Evolutionary conservation across 2,329 filamentous ascomycete species (phyloP).

Genomic region (Fusarium papillatum): DNA sequence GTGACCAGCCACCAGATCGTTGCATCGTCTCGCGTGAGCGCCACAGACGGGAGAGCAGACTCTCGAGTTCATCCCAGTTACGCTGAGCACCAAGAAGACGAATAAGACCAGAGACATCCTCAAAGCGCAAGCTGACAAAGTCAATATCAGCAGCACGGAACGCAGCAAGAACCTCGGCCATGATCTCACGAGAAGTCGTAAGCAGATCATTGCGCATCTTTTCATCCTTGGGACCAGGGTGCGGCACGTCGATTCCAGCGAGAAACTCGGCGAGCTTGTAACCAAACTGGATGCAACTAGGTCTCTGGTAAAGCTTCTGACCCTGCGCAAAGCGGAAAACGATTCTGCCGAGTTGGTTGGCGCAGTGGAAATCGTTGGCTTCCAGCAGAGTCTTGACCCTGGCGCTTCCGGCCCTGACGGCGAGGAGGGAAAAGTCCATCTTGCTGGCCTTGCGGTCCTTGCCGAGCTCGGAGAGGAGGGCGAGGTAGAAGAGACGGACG

Average conservation of each 20-base stretch:
- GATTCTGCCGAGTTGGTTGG: conserved; percentile 57
- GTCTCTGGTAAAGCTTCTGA: conserved; percentile 56
- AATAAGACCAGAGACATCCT: conserved; percentile 59
- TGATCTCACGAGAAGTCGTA: conserved; percentile 39
- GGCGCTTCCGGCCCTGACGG: conserved; percentile 48
- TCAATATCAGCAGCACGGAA: conserved; percentile 58
- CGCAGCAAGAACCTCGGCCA: conserved; percentile 54
- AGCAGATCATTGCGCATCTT: conserved; percentile 34
- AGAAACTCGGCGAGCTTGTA: conserved; percentile 60
- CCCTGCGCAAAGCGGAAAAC: conserved; percentile 57
- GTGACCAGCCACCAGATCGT: conserved; percentile 36
- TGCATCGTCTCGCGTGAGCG: conserved; percentile 36
- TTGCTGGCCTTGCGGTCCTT: conserved; percentile 47
- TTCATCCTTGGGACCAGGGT: conserved; percentile 47
- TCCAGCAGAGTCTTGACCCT: conserved; percentile 53
- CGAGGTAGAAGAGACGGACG: conserved; percentile 55
- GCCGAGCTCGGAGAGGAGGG: conserved; percentile 55
- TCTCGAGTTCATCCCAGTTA: conserved; percentile 60
- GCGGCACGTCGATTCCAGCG: conserved; percentile 54
- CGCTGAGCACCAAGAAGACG: conserved; percentile 61
- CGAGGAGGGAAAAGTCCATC: conserved; percentile 54
- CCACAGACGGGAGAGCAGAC: conserved; percentile 40
- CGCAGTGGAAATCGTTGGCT: conserved; percentile 53
- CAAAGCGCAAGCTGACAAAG: conserved; percentile 56
- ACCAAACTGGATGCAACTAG: conserved; percentile 55